These are phyloP conservation scores for Allodekkera sacchari DNA, from an alignment of 805 yeast species.

Conservation along the genomic window DNA sequence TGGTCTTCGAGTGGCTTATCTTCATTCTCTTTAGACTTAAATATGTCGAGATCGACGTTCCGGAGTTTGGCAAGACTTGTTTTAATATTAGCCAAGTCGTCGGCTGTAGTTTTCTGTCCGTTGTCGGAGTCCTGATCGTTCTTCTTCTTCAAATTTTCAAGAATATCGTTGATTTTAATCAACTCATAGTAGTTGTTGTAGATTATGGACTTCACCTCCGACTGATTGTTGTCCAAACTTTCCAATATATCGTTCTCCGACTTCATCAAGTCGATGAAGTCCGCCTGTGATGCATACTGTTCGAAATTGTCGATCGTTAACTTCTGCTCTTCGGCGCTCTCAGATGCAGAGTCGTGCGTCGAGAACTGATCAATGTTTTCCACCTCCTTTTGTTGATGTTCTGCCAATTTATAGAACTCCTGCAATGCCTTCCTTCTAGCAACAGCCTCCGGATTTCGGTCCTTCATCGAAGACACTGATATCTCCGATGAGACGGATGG, in stretches of 20 bases:
- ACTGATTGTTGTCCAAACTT: conserved; percentile 43
- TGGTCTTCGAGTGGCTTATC: not conserved
- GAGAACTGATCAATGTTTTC: not conserved
- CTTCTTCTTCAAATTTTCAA: conserved; percentile 28
- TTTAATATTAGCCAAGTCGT: conserved; percentile 19
- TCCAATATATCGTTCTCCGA: conserved; percentile 35
- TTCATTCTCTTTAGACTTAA: conserved; percentile 1
- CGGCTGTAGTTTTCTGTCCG: conserved; percentile 14
- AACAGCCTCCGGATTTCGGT: not conserved
- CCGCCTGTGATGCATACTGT: conserved; percentile 21
- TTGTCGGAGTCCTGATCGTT: conserved; percentile 11
- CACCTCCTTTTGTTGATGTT: conserved; percentile 15
- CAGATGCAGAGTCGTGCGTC: not conserved
- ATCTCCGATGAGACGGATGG: conserved; percentile 4
- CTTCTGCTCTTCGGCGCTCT: conserved; percentile 2
- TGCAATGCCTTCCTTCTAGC: conserved; percentile 32
- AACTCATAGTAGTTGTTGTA: conserved; percentile 71
- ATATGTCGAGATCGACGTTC: conserved; percentile 7
- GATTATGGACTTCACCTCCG: conserved; percentile 60
- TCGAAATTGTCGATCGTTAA: conserved; percentile 21
- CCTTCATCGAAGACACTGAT: not conserved
- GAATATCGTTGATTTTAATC: conserved; percentile 55
- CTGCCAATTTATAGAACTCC: conserved; percentile 33
- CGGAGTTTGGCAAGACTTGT: conserved; percentile 7
- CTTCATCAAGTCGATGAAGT: conserved; percentile 25